Percentiles rank a stretch among this genome's conserved stretches.
phyloP scores from a whole-genome alignment of 371 early-diverging fungal genomes.

The Mortierella sp. region DNA sequence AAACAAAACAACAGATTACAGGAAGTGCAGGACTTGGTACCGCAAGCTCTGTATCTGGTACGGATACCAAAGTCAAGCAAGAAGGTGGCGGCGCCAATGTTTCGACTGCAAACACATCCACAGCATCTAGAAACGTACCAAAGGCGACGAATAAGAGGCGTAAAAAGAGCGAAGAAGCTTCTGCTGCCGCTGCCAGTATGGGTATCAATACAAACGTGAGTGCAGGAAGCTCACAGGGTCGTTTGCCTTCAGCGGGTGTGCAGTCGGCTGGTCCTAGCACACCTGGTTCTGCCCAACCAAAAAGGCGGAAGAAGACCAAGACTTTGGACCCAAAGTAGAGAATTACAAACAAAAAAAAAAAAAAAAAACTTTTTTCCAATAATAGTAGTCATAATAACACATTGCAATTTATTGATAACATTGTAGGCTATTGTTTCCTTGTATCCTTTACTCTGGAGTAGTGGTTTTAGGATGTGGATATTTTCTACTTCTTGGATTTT shows the following conservation, averaged over 20 bases:
- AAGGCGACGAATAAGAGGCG: constrained; percentile 41
- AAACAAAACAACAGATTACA: constrained; percentile 12
- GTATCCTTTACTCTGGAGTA: not conserved
- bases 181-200: constrained; percentile 38
- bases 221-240: constrained; percentile 12
- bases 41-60: not conserved
- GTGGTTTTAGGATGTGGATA: not conserved
- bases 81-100: constrained; percentile 14
- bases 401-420: not conserved
- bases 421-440: not conserved
- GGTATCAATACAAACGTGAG: constrained; percentile 38
- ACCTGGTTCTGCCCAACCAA: constrained; percentile 29
- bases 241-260: constrained; percentile 16
- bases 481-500: constrained; percentile 12
- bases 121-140: constrained; percentile 15
- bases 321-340: constrained; percentile 24
- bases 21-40: not conserved
- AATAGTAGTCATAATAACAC: not conserved
- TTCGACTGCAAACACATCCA: not conserved
- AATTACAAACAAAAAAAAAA: not conserved
- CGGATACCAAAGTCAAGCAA: constrained; percentile 29
- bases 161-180: constrained; percentile 52
- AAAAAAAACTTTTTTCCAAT: not conserved
- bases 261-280: constrained; percentile 25
- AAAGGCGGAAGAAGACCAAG: constrained; percentile 47